phyloP scores from a whole-genome alignment of 306 rosid genomes.

The Quercus alba region DNA sequence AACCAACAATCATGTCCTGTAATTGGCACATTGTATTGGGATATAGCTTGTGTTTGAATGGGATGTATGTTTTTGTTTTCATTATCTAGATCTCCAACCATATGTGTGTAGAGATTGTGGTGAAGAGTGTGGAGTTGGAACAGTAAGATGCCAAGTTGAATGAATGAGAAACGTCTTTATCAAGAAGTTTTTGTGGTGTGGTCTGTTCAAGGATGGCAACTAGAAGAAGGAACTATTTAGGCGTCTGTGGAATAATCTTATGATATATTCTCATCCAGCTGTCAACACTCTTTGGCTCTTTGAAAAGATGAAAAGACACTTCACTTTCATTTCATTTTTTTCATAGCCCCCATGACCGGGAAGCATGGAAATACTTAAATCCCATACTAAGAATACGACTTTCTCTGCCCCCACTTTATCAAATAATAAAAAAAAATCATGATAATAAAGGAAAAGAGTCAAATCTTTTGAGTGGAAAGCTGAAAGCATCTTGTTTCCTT shows the following conservation, averaged over 20 bases:
- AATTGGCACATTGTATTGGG: background rate
- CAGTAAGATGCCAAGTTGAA: slow-evolving; percentile 16
- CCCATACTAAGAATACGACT: too few species aligned
- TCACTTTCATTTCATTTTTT: too few species aligned
- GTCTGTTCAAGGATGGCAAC: slow-evolving; percentile 23
- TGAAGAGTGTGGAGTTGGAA: slow-evolving; percentile 1
- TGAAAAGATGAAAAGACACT: background rate
- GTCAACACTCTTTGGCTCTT: background rate
- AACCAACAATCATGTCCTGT: background rate
- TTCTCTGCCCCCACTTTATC: too few species aligned
- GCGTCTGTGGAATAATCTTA: slow-evolving; percentile 9
- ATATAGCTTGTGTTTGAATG: background rate
- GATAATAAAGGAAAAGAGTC: too few species aligned
- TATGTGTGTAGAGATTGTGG: slow-evolving; percentile 7
- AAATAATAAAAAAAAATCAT: too few species aligned
- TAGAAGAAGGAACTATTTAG: slow-evolving; percentile 11
- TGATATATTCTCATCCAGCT: slow-evolving; percentile 9
- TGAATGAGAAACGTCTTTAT: background rate
- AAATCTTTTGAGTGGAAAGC: too few species aligned
- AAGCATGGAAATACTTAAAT: too few species aligned
- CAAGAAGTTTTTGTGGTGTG: slow-evolving; percentile 12
- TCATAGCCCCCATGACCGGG: background rate
- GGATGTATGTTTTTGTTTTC: slow-evolving; percentile 5
- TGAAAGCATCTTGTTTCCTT: too few species aligned
- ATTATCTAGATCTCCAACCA: slow-evolving; percentile 14